phyloP scores from a whole-genome alignment of 768 basidiomycete species.

The Termitomyces sp. region DNA sequence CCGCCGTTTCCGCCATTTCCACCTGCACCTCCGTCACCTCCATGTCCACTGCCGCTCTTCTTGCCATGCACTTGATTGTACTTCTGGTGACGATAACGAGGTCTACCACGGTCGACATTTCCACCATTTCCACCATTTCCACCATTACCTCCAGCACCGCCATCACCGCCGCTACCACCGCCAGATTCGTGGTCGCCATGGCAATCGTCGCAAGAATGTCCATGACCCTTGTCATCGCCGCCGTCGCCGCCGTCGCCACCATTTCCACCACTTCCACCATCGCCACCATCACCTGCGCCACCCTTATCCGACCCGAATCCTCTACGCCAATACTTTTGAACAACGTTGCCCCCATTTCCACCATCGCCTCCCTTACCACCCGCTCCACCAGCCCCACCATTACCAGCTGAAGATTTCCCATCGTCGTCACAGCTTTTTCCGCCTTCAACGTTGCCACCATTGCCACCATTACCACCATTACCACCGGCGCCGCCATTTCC shows the following conservation, averaged over 20 bases:
- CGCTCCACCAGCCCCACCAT: neutral
- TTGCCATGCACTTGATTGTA: neutral
- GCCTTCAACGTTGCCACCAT: conserved; percentile 7
- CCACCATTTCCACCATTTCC: conserved; percentile 3
- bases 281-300: neutral
- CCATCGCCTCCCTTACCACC: conserved; percentile 6
- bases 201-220: neutral
- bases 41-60: conserved; percentile 1
- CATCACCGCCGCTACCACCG: neutral
- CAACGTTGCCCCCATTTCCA: neutral
- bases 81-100: neutral
- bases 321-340: conserved; percentile 1
- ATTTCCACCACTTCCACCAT: conserved; percentile 1
- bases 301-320: neutral
- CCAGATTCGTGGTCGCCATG: neutral
- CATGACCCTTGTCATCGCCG: neutral
- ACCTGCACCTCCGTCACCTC: conserved; percentile 2
- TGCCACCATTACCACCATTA: conserved; percentile 2
- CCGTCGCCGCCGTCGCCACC: conserved; percentile 9
- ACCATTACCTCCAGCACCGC: neutral
- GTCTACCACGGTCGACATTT: neutral
- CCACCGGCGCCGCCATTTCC: conserved; percentile 8
- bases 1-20: neutral
- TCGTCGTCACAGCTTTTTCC: conserved; percentile 4
- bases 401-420: neutral